Conservation (phyloP, 345 rosid genomes). For the Salix arbutifolia region DNA sequence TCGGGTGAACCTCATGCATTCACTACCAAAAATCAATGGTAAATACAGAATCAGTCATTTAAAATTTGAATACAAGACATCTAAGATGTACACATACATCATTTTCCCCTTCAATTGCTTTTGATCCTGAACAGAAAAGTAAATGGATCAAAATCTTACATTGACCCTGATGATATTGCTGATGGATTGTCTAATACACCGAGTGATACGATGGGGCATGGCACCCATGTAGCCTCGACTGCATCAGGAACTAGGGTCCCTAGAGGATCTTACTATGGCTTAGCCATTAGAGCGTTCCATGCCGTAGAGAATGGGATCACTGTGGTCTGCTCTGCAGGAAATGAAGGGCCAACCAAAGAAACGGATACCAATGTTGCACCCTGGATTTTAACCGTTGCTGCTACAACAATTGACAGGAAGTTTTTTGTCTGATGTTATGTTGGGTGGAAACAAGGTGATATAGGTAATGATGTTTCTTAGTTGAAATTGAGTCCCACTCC, state of each 20-base stretch:
- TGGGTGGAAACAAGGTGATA: slow-evolving; percentile 55
- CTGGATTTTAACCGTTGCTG: slow-evolving; percentile 83
- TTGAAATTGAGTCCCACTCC: not conserved
- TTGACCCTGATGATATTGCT: slow-evolving; percentile 21
- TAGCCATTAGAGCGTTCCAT: slow-evolving; percentile 78
- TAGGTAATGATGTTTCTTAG: slow-evolving; percentile 33
- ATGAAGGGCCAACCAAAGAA: slow-evolving; percentile 52
- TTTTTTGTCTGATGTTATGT: slow-evolving; percentile 62
- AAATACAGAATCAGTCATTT: not conserved
- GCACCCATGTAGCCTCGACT: slow-evolving; percentile 44
- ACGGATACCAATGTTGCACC: slow-evolving; percentile 66
- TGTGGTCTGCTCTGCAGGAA: slow-evolving; percentile 82
- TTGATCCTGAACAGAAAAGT: slow-evolving; percentile 47
- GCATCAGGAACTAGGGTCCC: slow-evolving; percentile 47
- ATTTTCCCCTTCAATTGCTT: not conserved
- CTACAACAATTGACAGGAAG: slow-evolving; percentile 74
- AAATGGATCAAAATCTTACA: slow-evolving; percentile 73
- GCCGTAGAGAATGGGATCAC: slow-evolving; percentile 64
- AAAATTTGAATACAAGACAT: no score
- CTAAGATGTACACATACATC: no score
- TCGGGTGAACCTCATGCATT: slow-evolving; percentile 38
- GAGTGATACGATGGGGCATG: slow-evolving; percentile 70
- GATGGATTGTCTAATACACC: slow-evolving; percentile 29
- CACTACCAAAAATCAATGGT: not conserved
- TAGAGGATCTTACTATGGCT: slow-evolving; percentile 63